These are phyloP conservation scores for Arthrobotrys conoides DNA, from an alignment of 2,329 filamentous ascomycete genomes.

Conservation along the genomic window DNA sequence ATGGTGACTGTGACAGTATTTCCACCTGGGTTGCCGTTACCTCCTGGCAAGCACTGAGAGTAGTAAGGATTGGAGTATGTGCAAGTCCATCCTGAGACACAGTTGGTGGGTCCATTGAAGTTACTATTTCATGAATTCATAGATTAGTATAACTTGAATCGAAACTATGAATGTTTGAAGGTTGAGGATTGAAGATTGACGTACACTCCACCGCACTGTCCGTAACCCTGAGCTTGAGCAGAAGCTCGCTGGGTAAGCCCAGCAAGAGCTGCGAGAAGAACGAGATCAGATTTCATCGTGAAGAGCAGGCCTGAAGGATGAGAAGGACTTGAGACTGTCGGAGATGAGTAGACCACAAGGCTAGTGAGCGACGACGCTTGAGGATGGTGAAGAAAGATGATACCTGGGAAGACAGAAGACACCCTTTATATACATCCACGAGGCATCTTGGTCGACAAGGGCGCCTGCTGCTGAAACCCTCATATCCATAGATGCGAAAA, in stretches of 20 bases:
- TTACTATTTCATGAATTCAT: constrained; percentile 25
- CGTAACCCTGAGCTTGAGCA: constrained; percentile 51
- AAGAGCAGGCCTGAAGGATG: constrained; percentile 27
- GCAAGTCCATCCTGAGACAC: constrained; percentile 57
- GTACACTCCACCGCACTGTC: constrained; percentile 58
- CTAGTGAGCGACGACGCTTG: constrained; percentile 51
- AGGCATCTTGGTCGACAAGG: constrained; percentile 31
- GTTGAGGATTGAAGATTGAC: background rate
- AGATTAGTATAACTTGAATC: background rate
- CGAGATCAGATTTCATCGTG: constrained; percentile 57
- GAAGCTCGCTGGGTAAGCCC: constrained; percentile 46
- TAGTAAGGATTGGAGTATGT: constrained; percentile 60
- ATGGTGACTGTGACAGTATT: constrained; percentile 32
- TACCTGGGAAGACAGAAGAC: constrained; percentile 38
- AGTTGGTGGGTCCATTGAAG: constrained; percentile 37
- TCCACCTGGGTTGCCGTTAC: constrained; percentile 14
- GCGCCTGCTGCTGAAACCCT: constrained; percentile 25
- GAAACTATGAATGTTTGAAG: background rate
- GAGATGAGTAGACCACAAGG: constrained; percentile 44
- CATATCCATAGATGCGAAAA: constrained; percentile 49
- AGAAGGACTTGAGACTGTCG: constrained; percentile 36
- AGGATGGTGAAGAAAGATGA: constrained; percentile 46
- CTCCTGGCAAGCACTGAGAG: constrained; percentile 58
- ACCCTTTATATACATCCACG: constrained; percentile 55
- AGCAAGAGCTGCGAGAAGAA: constrained; percentile 50